Evolutionary conservation across 2,329 filamentous ascomycete genomes (phyloP), one percentile per base, ranked within the genome.

Genomic region (Diaporthe capsici): DNA sequence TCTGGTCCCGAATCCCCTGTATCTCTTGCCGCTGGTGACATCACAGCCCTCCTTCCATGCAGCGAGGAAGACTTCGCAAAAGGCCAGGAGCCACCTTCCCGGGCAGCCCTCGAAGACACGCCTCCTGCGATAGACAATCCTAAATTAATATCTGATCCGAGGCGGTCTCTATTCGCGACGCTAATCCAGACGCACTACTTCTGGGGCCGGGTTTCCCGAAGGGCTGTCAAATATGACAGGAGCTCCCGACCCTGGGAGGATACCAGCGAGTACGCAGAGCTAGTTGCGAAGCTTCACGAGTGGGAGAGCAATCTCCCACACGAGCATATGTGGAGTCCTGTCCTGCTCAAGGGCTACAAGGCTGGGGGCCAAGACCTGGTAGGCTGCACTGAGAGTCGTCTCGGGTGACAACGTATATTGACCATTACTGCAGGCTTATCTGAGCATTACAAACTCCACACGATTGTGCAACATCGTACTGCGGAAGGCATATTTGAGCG

Each of bases 401-500:
- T 44, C 44, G 22, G 10, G 20, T 22, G 53, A 15, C 17, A 9
- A 49, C 39, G 15, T 17, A 25, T 44, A 34, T 37, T 51, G 71
- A 49, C 28, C 4, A n/a, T 7, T 72, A 25, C 4, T 10, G 22
- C 37, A 90, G 88, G 88, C 87, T 0, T 91, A 91, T 79, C 84
- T 90, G 15, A 87, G 87, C 57, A 86, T 90, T 7, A 90, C 89
- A 5, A 90, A 90, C 83, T 87, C 89, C 72, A 86, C 88, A 2
- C 86, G 89, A 4, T 85, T 91, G 7, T 90, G 89, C 80, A 89
- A 91, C 75, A 90, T 91, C 72, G 86, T 91, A 20, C 81, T 90
- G 31, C 86, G 89, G 25, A 88, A 88, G 72, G 86, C 88, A n/a
- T 90, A 90, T 78, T 79, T 90, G 58, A 82, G 85, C 63, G 86